Base-by-base conservation (phyloP, 2,329 filamentous ascomycete species). In the Elsinoe perseae region DNA sequence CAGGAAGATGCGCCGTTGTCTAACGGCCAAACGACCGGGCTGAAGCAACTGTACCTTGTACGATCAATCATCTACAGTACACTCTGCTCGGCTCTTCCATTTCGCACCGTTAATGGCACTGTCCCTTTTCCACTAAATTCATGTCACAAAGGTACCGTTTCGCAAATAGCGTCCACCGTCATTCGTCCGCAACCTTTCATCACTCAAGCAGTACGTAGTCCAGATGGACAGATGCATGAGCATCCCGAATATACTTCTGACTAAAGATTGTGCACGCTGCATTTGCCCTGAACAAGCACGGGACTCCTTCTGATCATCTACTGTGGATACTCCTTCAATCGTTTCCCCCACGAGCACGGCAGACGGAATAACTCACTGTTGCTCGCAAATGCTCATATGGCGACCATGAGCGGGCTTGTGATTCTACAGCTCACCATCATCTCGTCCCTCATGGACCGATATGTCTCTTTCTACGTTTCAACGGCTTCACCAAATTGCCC, bases 401-500 rank as follows among this genome's bases (percentile, higher is more conserved):
- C 40, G 20, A 25, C 40, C 21, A 25, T 25, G 40, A 44, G 23
- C n/a, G 40, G 21, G 3, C 32, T 36, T 9, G 7, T 18, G 21
- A 12, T 43, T 3, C n/a, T 48, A 25, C 28, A 52, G 5, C 25
- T 52, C 28, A 5, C 16, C 27, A 23, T 36, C 20, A n/a, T 16
- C 30, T 36, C 48, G 18, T 52, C 28, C 48, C n/a, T 36, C 44
- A 18, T 38, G 48, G 48, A 2, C 28, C 30, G 30, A 30, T 30
- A 52, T 16, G 10, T 28, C 48, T 23, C 18, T 16, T 34, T 52
- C 48, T 38, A 18, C 48, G 48, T 52, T 52, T 18, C 48, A 52
- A 52, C 48, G 48, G 48, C 30, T 34, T 34, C 48, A 52, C 48
- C 48, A 23, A 38, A 52, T 30, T 38, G 28, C n/a, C 27, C 25